Evolutionary conservation across 2,329 filamentous ascomycete species (phyloP), one percentile per base, ranked within the genome.

Genomic region (Juglanconis juglandina): DNA sequence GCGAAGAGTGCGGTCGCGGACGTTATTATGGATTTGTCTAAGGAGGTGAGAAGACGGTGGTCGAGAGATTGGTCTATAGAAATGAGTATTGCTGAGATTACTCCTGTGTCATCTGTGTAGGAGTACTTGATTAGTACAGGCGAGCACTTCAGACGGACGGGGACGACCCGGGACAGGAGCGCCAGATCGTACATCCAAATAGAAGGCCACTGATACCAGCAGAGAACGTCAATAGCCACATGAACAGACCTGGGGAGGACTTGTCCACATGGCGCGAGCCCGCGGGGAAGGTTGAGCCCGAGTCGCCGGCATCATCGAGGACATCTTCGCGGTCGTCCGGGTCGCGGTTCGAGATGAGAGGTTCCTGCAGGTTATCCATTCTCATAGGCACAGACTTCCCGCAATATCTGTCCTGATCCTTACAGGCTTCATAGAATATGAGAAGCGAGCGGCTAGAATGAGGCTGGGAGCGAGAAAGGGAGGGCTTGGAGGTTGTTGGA

Each of bases 1-100:
- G 88, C 88, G 63, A 87, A 82, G 52, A 90, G 80, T 4, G 86
- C 84, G 5, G 88, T 90, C 30, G 81, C 83, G n/a, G 86, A 87
- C 3, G 88, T 90, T 67, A 89, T 87, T 65, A 90, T 76, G 6
- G 87, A 89, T 71, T 87, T 90, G 72, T 89, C 86, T 67, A 87
- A 73, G 0, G 85, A 83, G 1, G 81, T 86, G 33, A 89, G 77
- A 8, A 77, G 72, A 51, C 81, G 81, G 59, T 75, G 71, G 34
- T 83, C 86, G 37, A 89, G 82, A 8, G 85, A 83, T 2, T 75
- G 78, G 54, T 81, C 82, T 64, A 89, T 81, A 2, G 86, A 87
- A 50, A 90, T 83, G 41, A 90, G 78, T 1, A 86, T 88, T 2
- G 86, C 84, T 37, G 86, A 89, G 59, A 90, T 88, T 14, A 89